Base-by-base conservation (phyloP, 371 early-diverging fungal genomes). In the Apophysomyces ossiformis region DNA sequence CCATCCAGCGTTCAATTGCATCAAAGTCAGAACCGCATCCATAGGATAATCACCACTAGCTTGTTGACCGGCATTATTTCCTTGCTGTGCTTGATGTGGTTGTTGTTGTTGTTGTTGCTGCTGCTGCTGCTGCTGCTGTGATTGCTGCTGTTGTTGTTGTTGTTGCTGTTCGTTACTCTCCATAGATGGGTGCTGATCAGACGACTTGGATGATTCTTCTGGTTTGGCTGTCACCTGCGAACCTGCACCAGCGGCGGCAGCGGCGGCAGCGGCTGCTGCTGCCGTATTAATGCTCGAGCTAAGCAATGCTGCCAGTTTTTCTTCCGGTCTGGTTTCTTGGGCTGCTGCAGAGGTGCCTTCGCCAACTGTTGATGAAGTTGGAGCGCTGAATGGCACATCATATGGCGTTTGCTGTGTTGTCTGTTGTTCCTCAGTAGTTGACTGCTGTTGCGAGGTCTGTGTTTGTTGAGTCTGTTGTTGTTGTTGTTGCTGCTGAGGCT, bases 11-110 rank as follows among this genome's bases (percentile, higher is more conserved):
- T 79, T 82, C 61, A 79, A 69, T 68, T 82, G 79, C 79, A 82
- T 82, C 37, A 78, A 71, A 16, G 79, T 77, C 41, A 82, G 69
- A 15, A 82, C 79, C 18, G 82, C 79, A 56, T 78, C 82, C 77
- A 79, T 77, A 5, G 82, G 77, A 72, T 78, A 82, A 56, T 78
- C 79, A 16, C 47, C 47, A 7, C 47, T 16, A 7, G 47, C 47
- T 47, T 47, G 47, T n/a, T 47, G 47, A 47, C 47, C 47, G 32
- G 32, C 32, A 47, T 47, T 47, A 1, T 16, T 18, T 47, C n/a
- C 47, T 18, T 47, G 47, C 47, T 47, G 47, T n/a, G 11, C n/a
- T 47, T 47, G 47, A 15, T 9, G 47, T 18, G 11, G 47, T 16
- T 47, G 47, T 47, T 47, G 47, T n/a, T n/a, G 47, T n/a, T 46